A percentile compares a stretch with the other conserved stretches of the same genome.
These are phyloP conservation scores for Lachnellula arida DNA, from an alignment of 2,329 filamentous ascomycete species.

Conservation along the genomic window DNA sequence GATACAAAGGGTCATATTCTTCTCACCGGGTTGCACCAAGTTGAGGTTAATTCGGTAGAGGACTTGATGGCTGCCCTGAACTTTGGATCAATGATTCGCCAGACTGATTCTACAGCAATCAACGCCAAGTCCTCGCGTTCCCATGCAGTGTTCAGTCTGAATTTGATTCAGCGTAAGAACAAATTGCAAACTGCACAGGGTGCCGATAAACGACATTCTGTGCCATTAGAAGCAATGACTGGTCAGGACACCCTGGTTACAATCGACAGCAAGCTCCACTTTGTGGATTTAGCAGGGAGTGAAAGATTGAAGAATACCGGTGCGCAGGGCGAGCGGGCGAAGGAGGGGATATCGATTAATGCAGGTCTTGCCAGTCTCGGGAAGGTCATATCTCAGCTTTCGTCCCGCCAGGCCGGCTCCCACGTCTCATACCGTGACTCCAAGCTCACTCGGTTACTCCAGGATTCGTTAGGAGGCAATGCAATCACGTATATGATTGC, in stretches of 20 bases:
- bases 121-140: conserved; percentile 97
- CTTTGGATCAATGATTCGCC: conserved; percentile 88
- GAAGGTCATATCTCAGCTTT: conserved; percentile 97
- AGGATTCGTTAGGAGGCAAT: conserved; percentile 94
- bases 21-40: conserved; percentile 81
- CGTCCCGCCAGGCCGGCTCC: conserved; percentile 77
- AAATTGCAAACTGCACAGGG: conserved; percentile 48
- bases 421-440: conserved; percentile 98
- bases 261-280: conserved; percentile 96
- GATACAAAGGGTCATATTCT: conserved; percentile 93
- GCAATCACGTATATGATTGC: conserved; percentile 99
- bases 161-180: conserved; percentile 79
- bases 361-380: conserved; percentile 89
- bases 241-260: conserved; percentile 69
- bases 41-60: conserved; percentile 85
- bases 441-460: conserved; percentile 88
- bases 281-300: conserved; percentile 95
- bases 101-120: conserved; percentile 94
- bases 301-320: conserved; percentile 96
- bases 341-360: conserved; percentile 97
- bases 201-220: conserved; percentile 79
- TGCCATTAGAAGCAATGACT: conserved; percentile 76
- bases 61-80: conserved; percentile 86
- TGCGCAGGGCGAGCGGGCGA: conserved; percentile 88
- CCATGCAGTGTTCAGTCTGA: conserved; percentile 94